Conservation (phyloP, 148 eudicot genomes). For the Chenopodium suecicum region DNA sequence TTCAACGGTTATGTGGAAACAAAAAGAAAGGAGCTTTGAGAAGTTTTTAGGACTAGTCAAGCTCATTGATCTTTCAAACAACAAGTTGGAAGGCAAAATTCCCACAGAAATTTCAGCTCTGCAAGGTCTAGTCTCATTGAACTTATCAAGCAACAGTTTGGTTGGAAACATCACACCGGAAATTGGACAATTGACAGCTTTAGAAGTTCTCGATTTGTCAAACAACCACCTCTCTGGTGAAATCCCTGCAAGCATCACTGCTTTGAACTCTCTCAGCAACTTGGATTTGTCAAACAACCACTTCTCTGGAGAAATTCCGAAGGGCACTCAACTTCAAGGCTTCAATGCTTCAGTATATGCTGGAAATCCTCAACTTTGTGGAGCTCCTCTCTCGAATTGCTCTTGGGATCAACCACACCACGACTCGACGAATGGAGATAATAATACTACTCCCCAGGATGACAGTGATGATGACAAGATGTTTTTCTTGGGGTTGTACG, state of each 20-base stretch:
- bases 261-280: background rate
- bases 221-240: constrained; percentile 15
- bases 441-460: background rate
- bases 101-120: constrained; percentile 14
- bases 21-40: background rate
- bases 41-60: background rate
- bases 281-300: constrained; percentile 19
- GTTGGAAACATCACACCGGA: constrained; percentile 5
- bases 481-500: too few species aligned
- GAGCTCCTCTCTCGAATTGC: background rate
- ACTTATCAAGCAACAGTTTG: constrained; percentile 21
- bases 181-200: constrained; percentile 13
- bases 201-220: constrained; percentile 21
- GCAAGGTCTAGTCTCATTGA: background rate
- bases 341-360: constrained; percentile 14
- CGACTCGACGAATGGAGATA: background rate
- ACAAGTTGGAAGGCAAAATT: constrained; percentile 17
- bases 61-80: constrained; percentile 16
- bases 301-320: constrained; percentile 17
- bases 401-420: background rate
- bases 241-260: constrained; percentile 14
- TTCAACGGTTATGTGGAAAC: constrained; percentile 6
- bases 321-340: constrained; percentile 19
- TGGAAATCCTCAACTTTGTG: constrained; percentile 7
- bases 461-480: background rate